phyloP scores from a whole-genome alignment of 768 basidiomycete species.

The Tylopilus felleus region DNA sequence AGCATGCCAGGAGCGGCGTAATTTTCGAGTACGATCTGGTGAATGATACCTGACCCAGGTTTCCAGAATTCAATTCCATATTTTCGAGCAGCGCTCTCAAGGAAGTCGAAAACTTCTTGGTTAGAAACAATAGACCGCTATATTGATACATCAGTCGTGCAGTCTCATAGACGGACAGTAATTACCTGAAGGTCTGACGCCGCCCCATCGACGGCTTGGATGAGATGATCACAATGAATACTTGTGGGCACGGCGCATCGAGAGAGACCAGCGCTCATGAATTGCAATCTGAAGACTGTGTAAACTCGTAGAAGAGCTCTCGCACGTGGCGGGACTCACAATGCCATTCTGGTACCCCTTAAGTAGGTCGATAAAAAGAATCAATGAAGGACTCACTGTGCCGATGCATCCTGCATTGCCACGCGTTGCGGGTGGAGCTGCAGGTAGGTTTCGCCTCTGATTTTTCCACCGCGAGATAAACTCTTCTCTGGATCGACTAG shows the following conservation, averaged over 20 bases:
- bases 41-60: constrained; percentile 88
- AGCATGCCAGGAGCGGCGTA: constrained; percentile 95
- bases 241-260: constrained; percentile 83
- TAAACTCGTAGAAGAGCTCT: constrained; percentile 5
- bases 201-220: constrained; percentile 90
- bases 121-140: constrained; percentile 85
- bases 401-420: constrained; percentile 94
- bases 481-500: constrained; percentile 73
- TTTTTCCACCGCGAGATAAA: constrained; percentile 58
- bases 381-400: constrained; percentile 54
- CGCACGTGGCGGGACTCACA: constrained; percentile 44
- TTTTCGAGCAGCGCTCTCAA: constrained; percentile 86
- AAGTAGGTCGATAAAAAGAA: constrained; percentile 4
- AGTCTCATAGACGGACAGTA: neutral
- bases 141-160: neutral
- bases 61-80: constrained; percentile 98
- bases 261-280: constrained; percentile 92
- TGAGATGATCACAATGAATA: constrained; percentile 98
- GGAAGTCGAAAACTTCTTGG: constrained; percentile 96
- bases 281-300: constrained; percentile 68
- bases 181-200: constrained; percentile 76
- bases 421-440: constrained; percentile 91
- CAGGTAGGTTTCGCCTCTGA: constrained; percentile 85
- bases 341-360: constrained; percentile 63
- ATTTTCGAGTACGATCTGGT: constrained; percentile 97